Evolutionary conservation across 306 rosid genomes (phyloP).

Genomic region (Corylus americana): DNA sequence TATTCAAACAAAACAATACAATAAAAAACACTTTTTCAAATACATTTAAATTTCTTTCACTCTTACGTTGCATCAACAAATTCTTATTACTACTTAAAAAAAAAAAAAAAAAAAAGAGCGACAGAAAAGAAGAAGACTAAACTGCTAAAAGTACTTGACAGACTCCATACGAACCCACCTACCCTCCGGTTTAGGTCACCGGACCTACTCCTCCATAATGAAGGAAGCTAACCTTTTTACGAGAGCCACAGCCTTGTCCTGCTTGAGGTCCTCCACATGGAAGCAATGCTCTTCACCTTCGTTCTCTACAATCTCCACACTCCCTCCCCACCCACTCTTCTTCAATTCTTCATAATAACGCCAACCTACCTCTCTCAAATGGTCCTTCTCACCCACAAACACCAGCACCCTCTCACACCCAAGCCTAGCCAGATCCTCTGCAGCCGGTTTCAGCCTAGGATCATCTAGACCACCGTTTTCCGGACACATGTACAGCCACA

Average conservation of each 20-base stretch:
- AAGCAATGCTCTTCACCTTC: slow-evolving; percentile 34
- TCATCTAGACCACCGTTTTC: slow-evolving; percentile 27
- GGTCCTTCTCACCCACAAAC: slow-evolving; percentile 34
- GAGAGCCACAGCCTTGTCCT: slow-evolving; percentile 26
- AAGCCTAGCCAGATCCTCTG: slow-evolving; percentile 26
- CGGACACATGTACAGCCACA: slow-evolving; percentile 32
- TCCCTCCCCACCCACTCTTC: slow-evolving; percentile 38
- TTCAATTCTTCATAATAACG: slow-evolving; percentile 20
- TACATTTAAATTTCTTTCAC: too few relatives aligned
- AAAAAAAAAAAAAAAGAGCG: too few relatives aligned
- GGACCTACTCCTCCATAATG: slow-evolving; percentile 5
- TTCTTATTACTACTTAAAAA: too few relatives aligned
- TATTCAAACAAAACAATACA: too few relatives aligned
- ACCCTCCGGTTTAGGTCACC: too few relatives aligned
- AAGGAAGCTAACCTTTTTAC: slow-evolving; percentile 21
- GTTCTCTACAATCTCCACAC: slow-evolving; percentile 27
- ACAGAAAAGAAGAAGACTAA: too few relatives aligned
- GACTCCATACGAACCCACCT: too few relatives aligned
- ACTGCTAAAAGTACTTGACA: too few relatives aligned
- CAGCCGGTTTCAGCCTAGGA: slow-evolving; percentile 32
- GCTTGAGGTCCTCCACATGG: slow-evolving; percentile 25
- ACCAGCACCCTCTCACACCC: slow-evolving; percentile 28
- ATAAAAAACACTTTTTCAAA: too few relatives aligned
- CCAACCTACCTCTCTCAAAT: slow-evolving; percentile 26
- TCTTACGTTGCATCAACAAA: too few relatives aligned